phyloP scores from a whole-genome alignment of 2,329 filamentous ascomycete genomes.

The Clarireedia hainanense region DNA sequence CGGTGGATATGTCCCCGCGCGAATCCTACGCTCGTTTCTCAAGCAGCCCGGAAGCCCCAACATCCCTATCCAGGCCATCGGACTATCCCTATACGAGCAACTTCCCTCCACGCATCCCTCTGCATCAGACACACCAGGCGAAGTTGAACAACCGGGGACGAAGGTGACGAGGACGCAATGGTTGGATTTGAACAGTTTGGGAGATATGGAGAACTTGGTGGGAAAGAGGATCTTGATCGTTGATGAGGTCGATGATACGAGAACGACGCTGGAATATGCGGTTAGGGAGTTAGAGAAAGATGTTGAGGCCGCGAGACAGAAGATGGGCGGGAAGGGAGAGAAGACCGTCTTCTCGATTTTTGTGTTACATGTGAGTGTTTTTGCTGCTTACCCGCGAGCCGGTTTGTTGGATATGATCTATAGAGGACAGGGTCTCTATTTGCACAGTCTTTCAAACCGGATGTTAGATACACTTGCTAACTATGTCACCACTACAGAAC shows the following conservation, averaged over 20 bases:
- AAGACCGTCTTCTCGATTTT: constrained; percentile 93
- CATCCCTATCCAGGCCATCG: constrained; percentile 98
- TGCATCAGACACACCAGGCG: constrained; percentile 37
- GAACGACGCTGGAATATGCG: constrained; percentile 89
- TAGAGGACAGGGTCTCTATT: background rate
- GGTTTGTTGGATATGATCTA: background rate
- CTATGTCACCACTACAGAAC: constrained; percentile 50
- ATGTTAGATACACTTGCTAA: constrained; percentile 1
- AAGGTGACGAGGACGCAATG: constrained; percentile 98
- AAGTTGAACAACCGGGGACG: constrained; percentile 67
- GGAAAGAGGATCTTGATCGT: constrained; percentile 90
- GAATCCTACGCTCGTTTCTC: constrained; percentile 95
- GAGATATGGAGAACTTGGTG: constrained; percentile 79
- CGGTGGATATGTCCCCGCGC: constrained; percentile 92
- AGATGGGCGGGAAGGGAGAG: constrained; percentile 60
- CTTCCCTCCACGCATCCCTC: constrained; percentile 52
- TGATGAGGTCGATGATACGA: constrained; percentile 92
- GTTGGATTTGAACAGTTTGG: constrained; percentile 80
- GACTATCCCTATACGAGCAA: constrained; percentile 90
- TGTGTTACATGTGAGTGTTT: constrained; percentile 67
- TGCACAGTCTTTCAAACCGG: background rate
- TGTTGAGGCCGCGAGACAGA: constrained; percentile 70
- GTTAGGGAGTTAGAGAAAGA: constrained; percentile 93
- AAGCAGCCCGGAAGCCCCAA: constrained; percentile 81
- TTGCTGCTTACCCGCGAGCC: background rate